Conservation (phyloP, 805 yeast genomes). For the Barnettozyma wickerhamii region DNA sequence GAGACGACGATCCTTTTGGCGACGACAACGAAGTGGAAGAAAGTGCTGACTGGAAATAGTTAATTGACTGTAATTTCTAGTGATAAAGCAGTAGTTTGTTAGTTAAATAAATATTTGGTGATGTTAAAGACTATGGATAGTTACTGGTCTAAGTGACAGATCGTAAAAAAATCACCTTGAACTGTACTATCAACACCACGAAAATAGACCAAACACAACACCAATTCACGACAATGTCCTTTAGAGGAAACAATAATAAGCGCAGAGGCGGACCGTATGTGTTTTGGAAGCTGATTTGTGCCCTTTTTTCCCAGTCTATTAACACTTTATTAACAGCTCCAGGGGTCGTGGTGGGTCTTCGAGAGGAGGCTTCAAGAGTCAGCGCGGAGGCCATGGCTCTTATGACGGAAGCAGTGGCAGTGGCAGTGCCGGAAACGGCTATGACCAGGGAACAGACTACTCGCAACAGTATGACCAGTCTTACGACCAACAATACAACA, state of each 20-base stretch:
- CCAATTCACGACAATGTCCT: background rate
- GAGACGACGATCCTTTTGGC: conserved; percentile 47
- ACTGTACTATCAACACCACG: no score
- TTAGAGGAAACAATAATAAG: background rate
- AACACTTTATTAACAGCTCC: background rate
- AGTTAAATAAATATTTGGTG: no score
- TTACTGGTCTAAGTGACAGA: no score
- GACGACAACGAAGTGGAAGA: conserved; percentile 37
- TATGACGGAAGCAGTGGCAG: background rate
- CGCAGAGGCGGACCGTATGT: background rate
- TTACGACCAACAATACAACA: background rate
- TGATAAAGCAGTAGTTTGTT: no score
- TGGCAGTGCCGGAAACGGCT: background rate
- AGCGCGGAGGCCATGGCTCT: background rate
- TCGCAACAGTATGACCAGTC: background rate
- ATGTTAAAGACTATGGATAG: no score
- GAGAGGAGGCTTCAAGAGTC: background rate
- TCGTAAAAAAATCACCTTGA: no score
- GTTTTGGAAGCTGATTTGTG: background rate
- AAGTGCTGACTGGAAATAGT: conserved; percentile 20
- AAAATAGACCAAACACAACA: no score
- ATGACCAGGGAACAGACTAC: background rate
- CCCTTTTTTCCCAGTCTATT: no score
- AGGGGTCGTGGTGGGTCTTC: background rate
- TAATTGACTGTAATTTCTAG: no score